These are phyloP conservation scores for Tetragonia tetragonoides DNA, from an alignment of 148 eudicot species.

Conservation along the genomic window DNA sequence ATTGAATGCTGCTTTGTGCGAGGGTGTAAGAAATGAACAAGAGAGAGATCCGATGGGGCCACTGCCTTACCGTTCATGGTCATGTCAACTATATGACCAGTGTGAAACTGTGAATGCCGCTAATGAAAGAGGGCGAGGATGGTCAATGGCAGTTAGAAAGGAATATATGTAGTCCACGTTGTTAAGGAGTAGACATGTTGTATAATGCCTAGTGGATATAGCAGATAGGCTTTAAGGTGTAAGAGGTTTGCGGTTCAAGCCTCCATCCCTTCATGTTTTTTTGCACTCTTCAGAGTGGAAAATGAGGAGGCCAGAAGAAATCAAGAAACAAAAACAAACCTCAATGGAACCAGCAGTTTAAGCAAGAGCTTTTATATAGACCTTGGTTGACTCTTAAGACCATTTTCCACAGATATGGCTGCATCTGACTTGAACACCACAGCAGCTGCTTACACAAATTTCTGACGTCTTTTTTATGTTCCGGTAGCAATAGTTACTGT, in stretches of 20 bases:
- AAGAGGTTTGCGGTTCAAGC: neutral
- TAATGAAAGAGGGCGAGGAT: neutral
- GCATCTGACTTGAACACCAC: no score
- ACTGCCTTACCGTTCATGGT: neutral
- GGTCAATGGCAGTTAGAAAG: neutral
- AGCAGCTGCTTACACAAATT: no score
- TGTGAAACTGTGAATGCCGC: neutral
- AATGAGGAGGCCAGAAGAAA: neutral
- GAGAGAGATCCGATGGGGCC: neutral
- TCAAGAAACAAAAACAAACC: no score
- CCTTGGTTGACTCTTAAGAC: no score
- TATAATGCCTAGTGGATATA: neutral
- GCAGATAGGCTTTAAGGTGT: neutral
- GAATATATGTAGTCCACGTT: neutral
- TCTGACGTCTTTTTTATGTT: no score
- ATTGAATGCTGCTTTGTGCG: neutral
- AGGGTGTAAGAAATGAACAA: neutral
- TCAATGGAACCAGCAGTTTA: no score
- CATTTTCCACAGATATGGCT: no score
- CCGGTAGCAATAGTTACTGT: no score
- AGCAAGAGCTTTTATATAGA: no score
- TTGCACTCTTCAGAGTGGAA: neutral
- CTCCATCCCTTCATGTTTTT: neutral
- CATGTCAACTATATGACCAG: neutral
- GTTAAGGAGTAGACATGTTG: neutral